Conservation (phyloP, 768 basidiomycete genomes). For the Scleroderma bovista region DNA sequence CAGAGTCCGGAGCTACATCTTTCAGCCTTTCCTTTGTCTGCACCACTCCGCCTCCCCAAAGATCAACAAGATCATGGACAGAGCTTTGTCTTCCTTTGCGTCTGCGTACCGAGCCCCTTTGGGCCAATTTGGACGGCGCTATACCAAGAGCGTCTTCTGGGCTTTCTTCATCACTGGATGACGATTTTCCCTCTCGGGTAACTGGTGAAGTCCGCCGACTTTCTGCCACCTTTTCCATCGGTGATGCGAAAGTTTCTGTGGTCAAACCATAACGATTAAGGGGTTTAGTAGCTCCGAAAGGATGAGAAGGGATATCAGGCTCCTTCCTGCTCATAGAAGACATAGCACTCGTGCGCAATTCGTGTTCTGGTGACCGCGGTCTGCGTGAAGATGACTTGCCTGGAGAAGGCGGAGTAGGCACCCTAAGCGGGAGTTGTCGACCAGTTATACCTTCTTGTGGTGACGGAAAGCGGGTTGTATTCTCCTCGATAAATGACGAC, state of each 20-base stretch:
- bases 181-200: constrained; percentile 26
- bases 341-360: constrained; percentile 7
- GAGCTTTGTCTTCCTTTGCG: constrained; percentile 64
- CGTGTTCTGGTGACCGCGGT: constrained; percentile 35
- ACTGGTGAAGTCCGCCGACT: constrained; percentile 44
- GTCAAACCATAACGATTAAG: constrained; percentile 4
- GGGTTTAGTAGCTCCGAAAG: constrained; percentile 2
- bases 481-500: constrained; percentile 58
- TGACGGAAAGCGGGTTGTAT: constrained; percentile 20
- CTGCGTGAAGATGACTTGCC: constrained; percentile 13
- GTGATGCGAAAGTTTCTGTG: constrained; percentile 6
- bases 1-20: constrained; percentile 13
- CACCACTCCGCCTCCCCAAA: constrained; percentile 59
- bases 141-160: constrained; percentile 43
- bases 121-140: constrained; percentile 13
- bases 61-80: constrained; percentile 75
- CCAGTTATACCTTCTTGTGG: constrained; percentile 31
- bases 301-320: constrained; percentile 1
- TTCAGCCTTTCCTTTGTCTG: constrained; percentile 40
- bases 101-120: constrained; percentile 24
- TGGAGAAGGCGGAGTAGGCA: constrained; percentile 15
- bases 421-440: constrained; percentile 11
- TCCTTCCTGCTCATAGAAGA: constrained; percentile 7
- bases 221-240: constrained; percentile 27
- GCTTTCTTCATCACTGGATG: constrained; percentile 54